Percentiles rank a stretch among this genome's conserved stretches.
These are phyloP conservation scores for Botrytis fragariae DNA, from an alignment of 2,329 filamentous ascomycete species.

Conservation along the genomic window DNA sequence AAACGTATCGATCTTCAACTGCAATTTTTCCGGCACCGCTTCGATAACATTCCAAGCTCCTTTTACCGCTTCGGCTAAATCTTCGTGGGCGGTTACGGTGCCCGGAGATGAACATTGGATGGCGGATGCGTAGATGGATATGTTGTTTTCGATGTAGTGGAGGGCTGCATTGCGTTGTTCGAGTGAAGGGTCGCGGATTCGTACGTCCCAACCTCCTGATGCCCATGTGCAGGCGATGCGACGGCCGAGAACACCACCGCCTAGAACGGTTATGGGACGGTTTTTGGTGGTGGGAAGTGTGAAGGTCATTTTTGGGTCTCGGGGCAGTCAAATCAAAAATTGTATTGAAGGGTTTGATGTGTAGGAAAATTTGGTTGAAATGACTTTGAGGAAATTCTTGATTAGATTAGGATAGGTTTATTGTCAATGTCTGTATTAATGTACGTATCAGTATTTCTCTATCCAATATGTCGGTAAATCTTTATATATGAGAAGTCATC, in stretches of 20 bases:
- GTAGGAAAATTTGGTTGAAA: not conserved
- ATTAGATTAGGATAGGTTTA: not conserved
- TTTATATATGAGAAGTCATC: not conserved
- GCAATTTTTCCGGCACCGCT: conserved; percentile 45
- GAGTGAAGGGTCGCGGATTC: conserved; percentile 44
- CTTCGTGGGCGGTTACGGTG: not conserved
- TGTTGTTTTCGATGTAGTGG: conserved; percentile 43
- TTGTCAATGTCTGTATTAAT: not conserved
- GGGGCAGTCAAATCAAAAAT: too few species aligned
- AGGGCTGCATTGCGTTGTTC: conserved; percentile 42
- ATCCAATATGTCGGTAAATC: not conserved
- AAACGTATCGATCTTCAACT: conserved; percentile 44
- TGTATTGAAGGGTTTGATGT: not conserved
- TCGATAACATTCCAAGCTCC: conserved; percentile 42
- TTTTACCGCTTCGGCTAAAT: conserved; percentile 29
- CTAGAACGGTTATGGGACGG: conserved; percentile 42
- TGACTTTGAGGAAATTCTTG: not conserved
- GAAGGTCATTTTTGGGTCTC: conserved; percentile 11
- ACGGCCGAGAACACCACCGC: conserved; percentile 45
- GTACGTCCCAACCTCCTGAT: conserved; percentile 44
- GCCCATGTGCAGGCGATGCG: conserved; percentile 44
- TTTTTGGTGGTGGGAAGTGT: conserved; percentile 22
- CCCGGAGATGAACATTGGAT: conserved; percentile 7
- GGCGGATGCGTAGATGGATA: conserved; percentile 23
- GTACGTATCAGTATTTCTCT: not conserved